Percentiles rank a stretch among this genome's conserved stretches.
phyloP scores from a whole-genome alignment of 345 rosid species.

The Eucalyptus regnans region DNA sequence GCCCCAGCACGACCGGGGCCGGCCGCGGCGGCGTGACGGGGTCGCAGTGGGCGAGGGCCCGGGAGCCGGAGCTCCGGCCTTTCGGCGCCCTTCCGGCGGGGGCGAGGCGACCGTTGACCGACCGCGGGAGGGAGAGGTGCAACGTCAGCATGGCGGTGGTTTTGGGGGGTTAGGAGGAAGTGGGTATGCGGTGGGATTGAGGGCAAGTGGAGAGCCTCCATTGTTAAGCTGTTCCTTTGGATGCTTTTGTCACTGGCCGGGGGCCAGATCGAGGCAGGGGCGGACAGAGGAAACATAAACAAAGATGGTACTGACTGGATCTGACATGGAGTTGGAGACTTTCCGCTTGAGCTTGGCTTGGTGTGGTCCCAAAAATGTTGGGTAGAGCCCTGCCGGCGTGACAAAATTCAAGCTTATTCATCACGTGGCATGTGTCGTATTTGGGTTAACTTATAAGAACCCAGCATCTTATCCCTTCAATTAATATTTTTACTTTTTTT shows the following conservation, averaged over 20 bases:
- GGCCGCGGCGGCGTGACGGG: background rate
- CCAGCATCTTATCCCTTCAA: no score
- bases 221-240: background rate
- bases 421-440: no score
- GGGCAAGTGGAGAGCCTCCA: background rate
- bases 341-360: background rate
- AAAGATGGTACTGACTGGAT: background rate
- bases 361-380: background rate
- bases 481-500: no score
- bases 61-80: background rate
- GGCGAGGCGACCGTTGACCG: background rate
- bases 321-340: background rate
- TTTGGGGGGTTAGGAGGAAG: background rate
- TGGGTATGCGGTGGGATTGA: background rate
- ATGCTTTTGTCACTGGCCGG: background rate
- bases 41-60: background rate
- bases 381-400: no score
- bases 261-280: background rate
- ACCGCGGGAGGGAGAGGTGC: background rate
- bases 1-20: slow-evolving; percentile 5
- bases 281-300: background rate
- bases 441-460: no score
- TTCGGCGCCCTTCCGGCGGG: background rate
- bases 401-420: no score
- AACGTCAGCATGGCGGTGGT: background rate